A percentile compares a stretch with the other conserved stretches of the same genome.
These are phyloP conservation scores for Neurospora sp. DNA, from an alignment of 495 filamentous ascomycete species.

Conservation along the genomic window DNA sequence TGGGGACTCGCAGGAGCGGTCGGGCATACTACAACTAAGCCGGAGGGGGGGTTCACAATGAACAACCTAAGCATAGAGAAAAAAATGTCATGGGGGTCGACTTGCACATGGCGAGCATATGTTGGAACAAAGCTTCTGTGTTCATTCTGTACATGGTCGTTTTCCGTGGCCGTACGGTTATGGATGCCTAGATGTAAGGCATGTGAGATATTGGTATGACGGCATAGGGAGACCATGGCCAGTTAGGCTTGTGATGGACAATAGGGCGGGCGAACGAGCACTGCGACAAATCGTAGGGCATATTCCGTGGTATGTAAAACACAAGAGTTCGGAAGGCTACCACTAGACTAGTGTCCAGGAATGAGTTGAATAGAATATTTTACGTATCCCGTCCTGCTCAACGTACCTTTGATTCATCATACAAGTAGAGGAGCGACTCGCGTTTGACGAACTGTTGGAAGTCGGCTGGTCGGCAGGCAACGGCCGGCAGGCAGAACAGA, in stretches of 20 bases:
- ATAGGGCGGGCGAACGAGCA: background rate
- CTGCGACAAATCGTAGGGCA: background rate
- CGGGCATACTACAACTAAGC: constrained; percentile 9
- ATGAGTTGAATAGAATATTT: background rate
- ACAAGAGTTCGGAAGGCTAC: background rate
- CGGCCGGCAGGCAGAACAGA: background rate
- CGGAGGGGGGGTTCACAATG: too few species aligned
- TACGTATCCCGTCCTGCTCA: background rate
- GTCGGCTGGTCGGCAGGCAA: background rate
- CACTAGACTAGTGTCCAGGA: background rate
- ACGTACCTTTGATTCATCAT: background rate
- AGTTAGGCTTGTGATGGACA: background rate
- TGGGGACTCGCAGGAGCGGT: constrained; percentile 36
- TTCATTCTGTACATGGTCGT: background rate
- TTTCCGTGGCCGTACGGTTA: background rate
- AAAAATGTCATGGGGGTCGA: background rate
- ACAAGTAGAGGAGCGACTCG: background rate
- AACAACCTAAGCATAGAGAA: background rate
- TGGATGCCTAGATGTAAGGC: background rate
- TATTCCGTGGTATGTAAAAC: background rate
- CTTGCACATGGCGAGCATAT: background rate
- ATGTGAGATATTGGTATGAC: background rate
- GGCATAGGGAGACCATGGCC: background rate
- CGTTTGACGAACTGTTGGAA: background rate
- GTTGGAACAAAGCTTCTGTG: background rate